Percentiles rank a stretch among this genome's conserved stretches.
These are phyloP conservation scores for Schizosaccharomyces octosporus DNA, from an alignment of 805 yeast species.

Conservation along the genomic window DNA sequence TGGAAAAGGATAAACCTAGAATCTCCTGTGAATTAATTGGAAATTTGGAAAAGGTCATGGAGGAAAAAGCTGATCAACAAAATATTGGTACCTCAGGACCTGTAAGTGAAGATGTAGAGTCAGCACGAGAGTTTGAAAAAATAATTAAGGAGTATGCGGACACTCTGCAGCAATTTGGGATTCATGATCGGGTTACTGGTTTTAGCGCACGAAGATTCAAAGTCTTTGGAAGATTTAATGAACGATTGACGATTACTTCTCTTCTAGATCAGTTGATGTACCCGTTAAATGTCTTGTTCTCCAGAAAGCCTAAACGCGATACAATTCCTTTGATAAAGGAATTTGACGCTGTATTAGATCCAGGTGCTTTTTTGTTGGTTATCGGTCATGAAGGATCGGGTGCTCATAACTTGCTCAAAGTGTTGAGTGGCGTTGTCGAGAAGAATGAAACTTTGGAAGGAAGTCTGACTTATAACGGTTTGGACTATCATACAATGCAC, in stretches of 20 bases:
- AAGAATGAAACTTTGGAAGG: constrained; percentile 27
- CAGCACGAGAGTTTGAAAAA: no score
- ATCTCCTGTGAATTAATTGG: no score
- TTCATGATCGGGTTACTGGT: neutral
- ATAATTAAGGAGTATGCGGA: no score
- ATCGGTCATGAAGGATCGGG: constrained; percentile 57
- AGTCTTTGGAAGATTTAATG: neutral
- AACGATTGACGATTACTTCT: neutral
- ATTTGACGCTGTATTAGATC: constrained; percentile 30
- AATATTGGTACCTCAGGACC: no score
- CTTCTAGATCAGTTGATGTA: neutral
- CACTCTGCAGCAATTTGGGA: no score
- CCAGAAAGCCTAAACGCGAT: neutral
- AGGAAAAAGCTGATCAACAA: no score
- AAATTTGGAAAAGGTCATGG: no score
- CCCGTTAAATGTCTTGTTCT: neutral
- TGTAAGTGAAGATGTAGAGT: no score
- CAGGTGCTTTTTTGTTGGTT: constrained; percentile 50
- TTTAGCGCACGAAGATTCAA: neutral
- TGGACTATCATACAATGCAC: constrained; percentile 22
- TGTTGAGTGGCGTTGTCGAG: constrained; percentile 30
- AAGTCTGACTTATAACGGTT: constrained; percentile 19
- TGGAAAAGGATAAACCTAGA: no score
- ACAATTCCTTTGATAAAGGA: constrained; percentile 16
- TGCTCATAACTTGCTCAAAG: constrained; percentile 35